Evolutionary conservation across 2,329 filamentous ascomycete species (phyloP).

Genomic region (Nothomitra cinnamomea): DNA sequence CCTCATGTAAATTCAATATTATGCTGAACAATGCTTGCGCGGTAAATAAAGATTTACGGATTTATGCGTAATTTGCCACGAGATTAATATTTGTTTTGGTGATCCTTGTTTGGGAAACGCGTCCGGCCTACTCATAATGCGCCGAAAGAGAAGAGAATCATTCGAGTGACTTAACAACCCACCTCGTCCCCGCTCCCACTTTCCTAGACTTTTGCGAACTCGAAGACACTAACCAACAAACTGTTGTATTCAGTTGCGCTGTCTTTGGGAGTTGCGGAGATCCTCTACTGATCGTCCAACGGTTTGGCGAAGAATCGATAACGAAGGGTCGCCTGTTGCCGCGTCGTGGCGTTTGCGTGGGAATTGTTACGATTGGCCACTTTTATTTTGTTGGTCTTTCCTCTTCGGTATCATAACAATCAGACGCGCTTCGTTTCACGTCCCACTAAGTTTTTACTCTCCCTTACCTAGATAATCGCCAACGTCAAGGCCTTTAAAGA

Average conservation of each 20-base stretch:
- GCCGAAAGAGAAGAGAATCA: neutral
- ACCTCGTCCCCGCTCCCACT: too few relatives aligned
- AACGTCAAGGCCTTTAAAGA: neutral
- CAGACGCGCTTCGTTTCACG: neutral
- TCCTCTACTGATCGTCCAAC: neutral
- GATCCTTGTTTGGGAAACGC: neutral
- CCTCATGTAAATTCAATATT: too few relatives aligned
- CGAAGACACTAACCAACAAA: too few relatives aligned
- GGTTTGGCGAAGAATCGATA: neutral
- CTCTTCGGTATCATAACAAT: neutral
- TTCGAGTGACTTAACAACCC: too few relatives aligned
- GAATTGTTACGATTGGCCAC: neutral
- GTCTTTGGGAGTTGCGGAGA: neutral
- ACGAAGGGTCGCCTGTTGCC: neutral
- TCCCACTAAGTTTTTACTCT: too few relatives aligned
- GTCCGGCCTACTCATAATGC: neutral
- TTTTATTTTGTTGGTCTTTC: slow-evolving; percentile 1
- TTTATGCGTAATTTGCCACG: neutral
- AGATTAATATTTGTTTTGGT: neutral
- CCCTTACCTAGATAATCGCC: neutral
- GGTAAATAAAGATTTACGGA: too few relatives aligned
- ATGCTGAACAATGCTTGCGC: too few relatives aligned
- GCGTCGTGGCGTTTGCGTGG: neutral
- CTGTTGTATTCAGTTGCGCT: neutral
- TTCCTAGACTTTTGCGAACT: too few relatives aligned